Evolutionary conservation across 148 eudicot genomes (phyloP).

Genomic region (Talinum fruticosum): DNA sequence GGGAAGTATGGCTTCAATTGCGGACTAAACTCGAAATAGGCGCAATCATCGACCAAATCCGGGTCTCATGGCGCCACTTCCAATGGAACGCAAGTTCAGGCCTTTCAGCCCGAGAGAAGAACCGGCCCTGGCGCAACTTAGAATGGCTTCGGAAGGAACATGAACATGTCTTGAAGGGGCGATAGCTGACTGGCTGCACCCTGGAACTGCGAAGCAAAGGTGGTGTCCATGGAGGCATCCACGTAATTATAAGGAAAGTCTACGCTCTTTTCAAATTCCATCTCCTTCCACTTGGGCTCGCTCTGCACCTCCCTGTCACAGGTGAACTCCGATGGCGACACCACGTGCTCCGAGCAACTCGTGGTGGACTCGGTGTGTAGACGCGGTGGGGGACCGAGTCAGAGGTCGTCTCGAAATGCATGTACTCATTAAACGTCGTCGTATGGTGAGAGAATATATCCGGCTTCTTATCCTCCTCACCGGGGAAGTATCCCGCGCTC

Average conservation of each 20-base stretch:
- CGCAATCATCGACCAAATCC: conserved; percentile 8
- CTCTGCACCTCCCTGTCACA: conserved; percentile 66
- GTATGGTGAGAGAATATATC: background rate
- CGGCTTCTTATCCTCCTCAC: conserved; percentile 6
- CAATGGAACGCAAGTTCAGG: background rate
- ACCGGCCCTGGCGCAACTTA: background rate
- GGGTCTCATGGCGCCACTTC: conserved; percentile 12
- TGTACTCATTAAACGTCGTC: conserved; percentile 18
- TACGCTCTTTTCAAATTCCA: conserved; percentile 24
- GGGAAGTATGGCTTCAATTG: background rate
- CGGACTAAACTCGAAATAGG: background rate
- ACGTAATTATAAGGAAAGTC: conserved; percentile 40
- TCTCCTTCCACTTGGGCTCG: conserved; percentile 34
- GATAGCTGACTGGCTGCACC: conserved; percentile 17
- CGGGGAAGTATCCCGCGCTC: background rate
- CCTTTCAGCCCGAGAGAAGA: background rate
- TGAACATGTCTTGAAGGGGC: conserved; percentile 26
- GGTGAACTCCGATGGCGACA: conserved; percentile 32
- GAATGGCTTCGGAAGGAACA: conserved; percentile 25
- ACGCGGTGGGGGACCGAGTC: conserved; percentile 45
- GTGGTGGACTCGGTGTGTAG: conserved; percentile 45
- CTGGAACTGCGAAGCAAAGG: conserved; percentile 9
- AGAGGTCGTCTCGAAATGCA: conserved; percentile 36
- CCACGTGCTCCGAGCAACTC: conserved; percentile 46
- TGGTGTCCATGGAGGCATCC: conserved; percentile 22